Evolutionary conservation across 2,329 filamentous ascomycete genomes (phyloP).

Genomic region (Diaporthe velutina): DNA sequence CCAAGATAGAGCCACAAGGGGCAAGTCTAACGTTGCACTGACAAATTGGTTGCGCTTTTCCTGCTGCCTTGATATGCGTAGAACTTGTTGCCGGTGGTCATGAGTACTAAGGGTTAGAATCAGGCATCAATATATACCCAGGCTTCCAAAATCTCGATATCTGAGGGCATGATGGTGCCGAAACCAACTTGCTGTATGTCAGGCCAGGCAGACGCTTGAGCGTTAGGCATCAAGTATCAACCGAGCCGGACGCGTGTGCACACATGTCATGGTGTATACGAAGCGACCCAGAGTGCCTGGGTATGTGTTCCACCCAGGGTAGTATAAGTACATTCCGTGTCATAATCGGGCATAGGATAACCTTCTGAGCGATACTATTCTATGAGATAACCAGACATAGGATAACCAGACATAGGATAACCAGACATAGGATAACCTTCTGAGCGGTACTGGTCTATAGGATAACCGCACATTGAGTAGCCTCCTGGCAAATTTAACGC

Average conservation of each 20-base stretch:
- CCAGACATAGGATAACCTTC: neutral
- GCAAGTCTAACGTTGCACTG: slow-evolving; percentile 15
- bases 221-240: slow-evolving; percentile 7
- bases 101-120: neutral
- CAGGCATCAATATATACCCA: neutral
- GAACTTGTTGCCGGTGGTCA: neutral
- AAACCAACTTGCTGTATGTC: neutral
- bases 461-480: neutral
- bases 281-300: neutral
- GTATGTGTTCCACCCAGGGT: neutral
- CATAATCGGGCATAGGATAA: neutral
- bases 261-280: neutral
- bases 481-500: neutral
- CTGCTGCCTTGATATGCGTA: neutral
- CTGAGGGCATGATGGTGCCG: neutral
- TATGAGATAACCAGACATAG: neutral
- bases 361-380: neutral
- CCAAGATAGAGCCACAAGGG: slow-evolving; percentile 33
- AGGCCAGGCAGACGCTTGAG: slow-evolving; percentile 14
- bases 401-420: neutral
- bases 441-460: neutral
- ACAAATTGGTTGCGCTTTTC: neutral
- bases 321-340: neutral
- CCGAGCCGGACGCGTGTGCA: neutral
- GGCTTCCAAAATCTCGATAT: neutral